Conservation (phyloP, 2,329 filamentous ascomycete genomes). For the Mariannaea elegans region DNA sequence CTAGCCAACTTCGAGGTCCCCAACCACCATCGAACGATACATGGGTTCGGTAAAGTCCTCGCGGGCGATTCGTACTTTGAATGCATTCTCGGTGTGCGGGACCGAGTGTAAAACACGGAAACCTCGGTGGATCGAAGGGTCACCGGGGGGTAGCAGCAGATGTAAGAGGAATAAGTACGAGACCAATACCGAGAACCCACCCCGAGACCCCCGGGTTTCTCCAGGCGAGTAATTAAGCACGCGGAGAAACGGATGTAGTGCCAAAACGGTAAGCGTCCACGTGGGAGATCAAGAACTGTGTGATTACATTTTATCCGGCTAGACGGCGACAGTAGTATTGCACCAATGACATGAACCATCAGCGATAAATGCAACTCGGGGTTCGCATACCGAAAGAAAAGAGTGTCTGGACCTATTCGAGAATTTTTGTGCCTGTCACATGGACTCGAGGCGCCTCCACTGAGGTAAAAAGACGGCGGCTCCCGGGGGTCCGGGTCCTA, state of each 20-base stretch:
- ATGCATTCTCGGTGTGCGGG: constrained; percentile 13
- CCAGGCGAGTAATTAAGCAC: neutral
- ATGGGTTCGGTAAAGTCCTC: neutral
- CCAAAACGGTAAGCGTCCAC: constrained; percentile 12
- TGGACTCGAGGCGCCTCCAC: constrained; percentile 8
- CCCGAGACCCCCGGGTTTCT: constrained; percentile 2
- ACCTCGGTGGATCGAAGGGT: neutral
- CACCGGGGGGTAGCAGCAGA: neutral
- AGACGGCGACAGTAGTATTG: neutral
- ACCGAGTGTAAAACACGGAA: constrained; percentile 7
- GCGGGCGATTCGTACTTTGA: neutral
- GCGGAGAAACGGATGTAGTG: constrained; percentile 8
- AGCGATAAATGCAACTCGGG: constrained; percentile 3
- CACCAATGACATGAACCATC: neutral
- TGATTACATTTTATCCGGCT: constrained; percentile 8
- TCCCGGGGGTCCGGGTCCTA: constrained; percentile 7
- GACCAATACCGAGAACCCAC: neutral
- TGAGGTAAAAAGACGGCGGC: constrained; percentile 13
- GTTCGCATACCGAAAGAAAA: constrained; percentile 2
- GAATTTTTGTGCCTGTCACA: constrained; percentile 4
- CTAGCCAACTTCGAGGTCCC: neutral
- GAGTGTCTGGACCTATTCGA: neutral
- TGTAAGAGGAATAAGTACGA: neutral
- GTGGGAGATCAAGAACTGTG: neutral
- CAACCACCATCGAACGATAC: constrained; percentile 11